Percentiles rank a stretch among this genome's conserved stretches.
phyloP scores from a whole-genome alignment of 139 green algal species.

The Monoraphidium neglectum region DNA sequence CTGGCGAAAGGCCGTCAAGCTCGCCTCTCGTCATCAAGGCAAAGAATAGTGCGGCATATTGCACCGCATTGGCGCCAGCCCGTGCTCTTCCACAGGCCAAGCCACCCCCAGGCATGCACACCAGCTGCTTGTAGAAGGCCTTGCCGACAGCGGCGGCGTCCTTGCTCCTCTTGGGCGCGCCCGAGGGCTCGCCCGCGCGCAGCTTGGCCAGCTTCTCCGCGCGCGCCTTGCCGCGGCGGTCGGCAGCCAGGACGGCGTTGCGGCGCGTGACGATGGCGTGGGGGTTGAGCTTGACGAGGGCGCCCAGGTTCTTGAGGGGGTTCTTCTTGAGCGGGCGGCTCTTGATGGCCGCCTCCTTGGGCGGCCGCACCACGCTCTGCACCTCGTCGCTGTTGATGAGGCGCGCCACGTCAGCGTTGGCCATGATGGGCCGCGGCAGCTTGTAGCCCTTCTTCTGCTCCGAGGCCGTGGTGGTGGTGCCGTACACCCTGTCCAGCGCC shows the following conservation, averaged over 20 bases:
- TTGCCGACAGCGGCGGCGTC: constrained; percentile 58
- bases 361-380: constrained; percentile 75
- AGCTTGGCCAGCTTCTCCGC: constrained; percentile 69
- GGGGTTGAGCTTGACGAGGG: constrained; percentile 97
- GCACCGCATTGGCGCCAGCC: background rate
- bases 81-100: background rate
- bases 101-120: no score
- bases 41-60: no score
- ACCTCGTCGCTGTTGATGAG: constrained; percentile 98
- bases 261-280: constrained; percentile 62
- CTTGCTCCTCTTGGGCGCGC: constrained; percentile 23
- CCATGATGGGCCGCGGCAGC: constrained; percentile 88
- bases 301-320: constrained; percentile 95
- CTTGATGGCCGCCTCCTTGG: constrained; percentile 48
- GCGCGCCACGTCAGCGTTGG: constrained; percentile 93
- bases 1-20: no score
- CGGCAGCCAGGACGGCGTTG: background rate
- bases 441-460: constrained; percentile 95
- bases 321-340: constrained; percentile 94
- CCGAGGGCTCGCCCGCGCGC: constrained; percentile 16
- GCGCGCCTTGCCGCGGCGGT: constrained; percentile 36
- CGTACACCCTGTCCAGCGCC: constrained; percentile 92
- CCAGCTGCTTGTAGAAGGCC: constrained; percentile 72
- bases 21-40: no score
- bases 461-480: constrained; percentile 66